Conservation (phyloP, 176 grass and related monocot species). For the maize (Zea mays) region Zm-B73-REFERENCE-NAM-5.0 NC_050103.1:163482001-163482500, state of each 20-base stretch:
- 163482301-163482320: conserved; percentile 52
- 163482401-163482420: conserved; percentile 27
- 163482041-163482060: conserved; percentile 29
- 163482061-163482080: conserved; percentile 74
- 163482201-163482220: conserved; percentile 41
- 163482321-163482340: conserved; percentile 21
- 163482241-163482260: conserved; percentile 10
- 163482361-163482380: conserved; percentile 30
- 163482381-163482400: conserved; percentile 41
- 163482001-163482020: neutral
- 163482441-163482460: neutral
- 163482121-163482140: conserved; percentile 56
- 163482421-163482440: neutral
- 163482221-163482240: conserved; percentile 42
- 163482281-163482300: conserved; percentile 36
- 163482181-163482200: conserved; percentile 58
- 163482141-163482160: conserved; percentile 43
- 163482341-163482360: neutral
- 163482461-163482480: neutral
- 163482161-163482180: conserved; percentile 63
- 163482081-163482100: conserved; percentile 43
- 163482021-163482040: neutral
- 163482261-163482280: conserved; percentile 25
- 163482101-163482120: conserved; percentile 76
- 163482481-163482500: conserved; percentile 8